Conservation (phyloP, 2,329 filamentous ascomycete genomes). For the Sphaerulina vaccinii region DNA sequence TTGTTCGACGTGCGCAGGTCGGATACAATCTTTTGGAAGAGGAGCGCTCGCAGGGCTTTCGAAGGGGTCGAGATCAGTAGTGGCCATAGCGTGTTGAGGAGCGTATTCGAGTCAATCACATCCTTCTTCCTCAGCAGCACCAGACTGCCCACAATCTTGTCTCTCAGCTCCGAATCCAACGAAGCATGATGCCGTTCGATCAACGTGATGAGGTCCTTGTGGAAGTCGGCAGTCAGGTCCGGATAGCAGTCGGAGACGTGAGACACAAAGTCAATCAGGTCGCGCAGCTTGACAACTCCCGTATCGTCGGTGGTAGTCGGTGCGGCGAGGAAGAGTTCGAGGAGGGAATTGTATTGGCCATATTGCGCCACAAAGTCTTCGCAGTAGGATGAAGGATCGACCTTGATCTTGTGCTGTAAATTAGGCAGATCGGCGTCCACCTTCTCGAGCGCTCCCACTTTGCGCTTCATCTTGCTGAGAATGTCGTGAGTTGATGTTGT, state of each 20-base stretch:
- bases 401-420: conserved; percentile 85
- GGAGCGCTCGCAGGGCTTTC: conserved; percentile 78
- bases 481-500: neutral
- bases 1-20: conserved; percentile 86
- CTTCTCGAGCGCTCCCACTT: conserved; percentile 90
- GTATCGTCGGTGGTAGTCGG: conserved; percentile 75
- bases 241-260: conserved; percentile 95
- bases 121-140: conserved; percentile 88
- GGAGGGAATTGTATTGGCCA: conserved; percentile 85
- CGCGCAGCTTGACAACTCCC: conserved; percentile 79
- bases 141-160: conserved; percentile 90
- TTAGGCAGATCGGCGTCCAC: conserved; percentile 88
- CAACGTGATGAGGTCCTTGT: conserved; percentile 77
- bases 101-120: conserved; percentile 76
- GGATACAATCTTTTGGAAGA: conserved; percentile 88
- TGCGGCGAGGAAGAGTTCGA: conserved; percentile 85
- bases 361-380: conserved; percentile 88
- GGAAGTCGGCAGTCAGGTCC: conserved; percentile 71
- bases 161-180: conserved; percentile 79
- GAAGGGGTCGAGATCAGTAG: conserved; percentile 89
- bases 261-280: conserved; percentile 88
- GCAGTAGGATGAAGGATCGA: conserved; percentile 84
- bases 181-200: conserved; percentile 77
- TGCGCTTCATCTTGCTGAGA: conserved; percentile 74
- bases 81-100: conserved; percentile 90